Conservation (phyloP, 2,329 filamentous ascomycete genomes). For the Allantophomopsis lycopodina region DNA sequence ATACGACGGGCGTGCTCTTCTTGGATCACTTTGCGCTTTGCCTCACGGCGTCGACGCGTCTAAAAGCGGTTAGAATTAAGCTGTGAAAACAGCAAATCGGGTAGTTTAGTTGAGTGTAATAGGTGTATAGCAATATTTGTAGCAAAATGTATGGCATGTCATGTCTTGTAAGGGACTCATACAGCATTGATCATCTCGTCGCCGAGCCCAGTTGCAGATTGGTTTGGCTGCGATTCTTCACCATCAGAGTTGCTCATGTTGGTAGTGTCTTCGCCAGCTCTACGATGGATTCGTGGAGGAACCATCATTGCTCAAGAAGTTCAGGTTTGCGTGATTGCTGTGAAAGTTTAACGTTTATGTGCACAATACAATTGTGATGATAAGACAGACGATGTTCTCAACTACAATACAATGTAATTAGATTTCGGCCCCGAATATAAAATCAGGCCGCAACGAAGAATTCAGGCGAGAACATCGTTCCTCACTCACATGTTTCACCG, state of each 20-base stretch:
- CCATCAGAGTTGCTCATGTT: conserved; percentile 4
- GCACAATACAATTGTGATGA: no score
- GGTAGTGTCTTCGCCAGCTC: no score
- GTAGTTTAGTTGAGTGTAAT: background rate
- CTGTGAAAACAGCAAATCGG: background rate
- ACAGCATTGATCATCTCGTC: conserved; percentile 7
- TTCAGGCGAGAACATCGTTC: no score
- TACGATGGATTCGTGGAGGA: no score
- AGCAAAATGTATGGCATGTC: no score
- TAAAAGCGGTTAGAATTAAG: conserved; percentile 1
- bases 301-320: no score
- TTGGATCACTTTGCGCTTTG: conserved; percentile 14
- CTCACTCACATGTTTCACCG: background rate
- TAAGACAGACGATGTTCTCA: no score
- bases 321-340: no score
- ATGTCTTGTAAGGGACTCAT: background rate
- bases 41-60: conserved; percentile 12
- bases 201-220: conserved; percentile 7
- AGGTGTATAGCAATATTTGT: background rate
- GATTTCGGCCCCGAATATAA: no score
- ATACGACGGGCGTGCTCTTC: conserved; percentile 9
- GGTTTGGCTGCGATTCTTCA: conserved; percentile 3
- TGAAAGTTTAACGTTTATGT: no score
- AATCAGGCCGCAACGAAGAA: no score
- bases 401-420: no score